phyloP scores from a whole-genome alignment of 768 basidiomycete species.

The Tricholoma terreum region DNA sequence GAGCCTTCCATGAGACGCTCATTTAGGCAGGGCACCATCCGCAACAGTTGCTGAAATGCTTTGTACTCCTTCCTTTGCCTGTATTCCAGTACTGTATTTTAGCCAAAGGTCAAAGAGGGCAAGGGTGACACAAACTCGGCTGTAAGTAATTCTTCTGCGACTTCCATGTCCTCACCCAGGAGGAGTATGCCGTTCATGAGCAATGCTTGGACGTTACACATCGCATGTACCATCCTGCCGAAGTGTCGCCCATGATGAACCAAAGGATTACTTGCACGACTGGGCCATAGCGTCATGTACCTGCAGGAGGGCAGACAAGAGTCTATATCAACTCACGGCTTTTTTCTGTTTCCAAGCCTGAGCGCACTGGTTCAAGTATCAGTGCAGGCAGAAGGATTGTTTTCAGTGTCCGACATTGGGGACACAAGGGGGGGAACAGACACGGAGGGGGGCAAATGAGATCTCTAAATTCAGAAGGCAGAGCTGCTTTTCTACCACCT shows the following conservation, averaged over 20 bases:
- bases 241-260: conserved; percentile 21
- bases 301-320: not conserved
- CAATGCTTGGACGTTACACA: conserved; percentile 16
- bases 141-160: not conserved
- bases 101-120: not conserved
- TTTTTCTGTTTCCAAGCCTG: not conserved
- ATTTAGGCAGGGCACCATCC: not conserved
- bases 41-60: not conserved
- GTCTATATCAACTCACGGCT: not conserved
- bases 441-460: not conserved
- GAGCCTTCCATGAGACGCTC: not conserved
- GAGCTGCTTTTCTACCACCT: too few species aligned
- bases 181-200: conserved; percentile 10
- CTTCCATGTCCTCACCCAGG: not conserved
- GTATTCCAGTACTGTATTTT: not conserved
- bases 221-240: conserved; percentile 9
- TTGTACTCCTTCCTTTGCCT: not conserved
- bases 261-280: conserved; percentile 2
- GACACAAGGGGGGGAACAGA: not conserved
- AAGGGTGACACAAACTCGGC: not conserved
- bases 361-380: not conserved
- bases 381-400: not conserved
- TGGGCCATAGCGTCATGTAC: not conserved
- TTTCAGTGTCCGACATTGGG: not conserved
- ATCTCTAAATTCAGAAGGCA: too few species aligned